These are phyloP conservation scores for Heliamphora exappendiculata DNA, from an alignment of 148 eudicot genomes.

Conservation along the genomic window DNA sequence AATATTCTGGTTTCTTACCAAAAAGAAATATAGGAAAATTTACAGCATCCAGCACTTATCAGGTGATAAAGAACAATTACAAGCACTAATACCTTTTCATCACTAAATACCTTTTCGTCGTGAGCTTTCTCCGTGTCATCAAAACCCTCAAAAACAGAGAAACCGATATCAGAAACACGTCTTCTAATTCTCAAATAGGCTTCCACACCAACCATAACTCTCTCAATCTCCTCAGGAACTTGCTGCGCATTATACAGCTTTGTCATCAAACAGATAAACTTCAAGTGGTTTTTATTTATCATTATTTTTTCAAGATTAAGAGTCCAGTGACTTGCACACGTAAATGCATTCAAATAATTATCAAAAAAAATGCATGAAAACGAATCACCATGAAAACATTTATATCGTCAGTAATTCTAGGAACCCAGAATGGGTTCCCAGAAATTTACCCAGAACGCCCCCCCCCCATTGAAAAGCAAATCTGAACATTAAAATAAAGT, in stretches of 20 bases:
- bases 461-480: too few relatives aligned
- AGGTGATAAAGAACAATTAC: background rate
- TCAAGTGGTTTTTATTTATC: background rate
- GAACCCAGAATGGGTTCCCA: too few relatives aligned
- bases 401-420: too few relatives aligned
- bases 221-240: conserved; percentile 94
- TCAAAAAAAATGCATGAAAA: background rate
- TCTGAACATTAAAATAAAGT: too few relatives aligned
- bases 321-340: background rate
- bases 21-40: background rate
- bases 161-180: conserved; percentile 61
- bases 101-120: conserved; percentile 62
- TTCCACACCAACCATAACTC: conserved; percentile 78
- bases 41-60: background rate
- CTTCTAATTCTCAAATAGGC: conserved; percentile 85
- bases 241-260: conserved; percentile 49
- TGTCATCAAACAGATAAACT: conserved; percentile 15
- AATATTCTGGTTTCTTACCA: background rate
- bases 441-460: too few relatives aligned
- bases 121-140: conserved; percentile 32
- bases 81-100: conserved; percentile 53
- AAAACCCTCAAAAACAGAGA: conserved; percentile 56
- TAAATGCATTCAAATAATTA: background rate
- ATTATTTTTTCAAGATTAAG: background rate
- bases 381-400: background rate